Evolutionary conservation across 2,329 filamentous ascomycete species (phyloP), one percentile per base, ranked within the genome.

Genomic region (Stemphylium lycopersici): DNA sequence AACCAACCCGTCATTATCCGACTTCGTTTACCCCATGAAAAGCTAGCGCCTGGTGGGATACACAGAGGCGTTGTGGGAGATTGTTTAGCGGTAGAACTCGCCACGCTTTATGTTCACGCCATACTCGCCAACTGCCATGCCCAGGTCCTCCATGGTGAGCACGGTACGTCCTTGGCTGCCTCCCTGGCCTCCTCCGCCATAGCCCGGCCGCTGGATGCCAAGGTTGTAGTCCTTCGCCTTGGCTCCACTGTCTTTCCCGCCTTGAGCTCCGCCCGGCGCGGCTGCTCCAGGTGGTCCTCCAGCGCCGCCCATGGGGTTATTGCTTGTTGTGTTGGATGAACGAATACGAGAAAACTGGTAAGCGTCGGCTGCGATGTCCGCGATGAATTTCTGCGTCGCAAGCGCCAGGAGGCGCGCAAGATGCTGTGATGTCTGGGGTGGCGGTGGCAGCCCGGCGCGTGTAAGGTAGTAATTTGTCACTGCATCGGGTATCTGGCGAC

Each of bases 391-490:
- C 73, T 99, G 95, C 0, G 95, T 96, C n/a, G 95, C 95, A 7
- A 99, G 89, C 2, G 95, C 93, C 38, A 99, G 89, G 3, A 99
- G 89, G 42, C 93, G 91, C 18, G 93, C 91, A 24, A 99, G 89
- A 54, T 93, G 91, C 16, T 89, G 89, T 68, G 96, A 91, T 47
- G 92, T 96, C 67, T 95, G 89, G 0, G 91, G 93, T 36, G 93
- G 92, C 1, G 93, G 93, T 31, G 95, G 93, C 3, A 99, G 90
- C 48, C 95, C 95, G 62, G 93, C 92, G 66, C 96, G 90, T 33
- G 93, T 96, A 80, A 99, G 90, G 79, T 99, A 99, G 83, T 98
- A 97, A 75, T 96, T 89, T 59, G 93, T 98, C 18, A 99, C 95
- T 16, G 95, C 95, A 72, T 99, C 95, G 40, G 95, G 95, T 66